Conservation (phyloP, 192 early-diverging fungal species). For the Umbelopsis ramanniana region DNA sequence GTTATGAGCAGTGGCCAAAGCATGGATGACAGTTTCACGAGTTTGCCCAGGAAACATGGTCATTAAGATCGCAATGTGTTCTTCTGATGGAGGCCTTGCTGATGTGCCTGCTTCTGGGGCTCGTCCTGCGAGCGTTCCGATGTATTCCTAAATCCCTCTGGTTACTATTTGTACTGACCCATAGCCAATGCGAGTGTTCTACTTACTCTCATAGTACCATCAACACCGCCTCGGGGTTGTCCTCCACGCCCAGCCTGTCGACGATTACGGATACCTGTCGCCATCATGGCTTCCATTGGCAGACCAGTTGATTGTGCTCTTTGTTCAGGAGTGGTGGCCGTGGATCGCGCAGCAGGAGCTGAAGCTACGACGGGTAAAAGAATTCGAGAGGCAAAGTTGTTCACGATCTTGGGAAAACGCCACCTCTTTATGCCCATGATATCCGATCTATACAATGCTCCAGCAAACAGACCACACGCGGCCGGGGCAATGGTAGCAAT, state of each 20-base stretch:
- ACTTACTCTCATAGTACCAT: constrained; percentile 28
- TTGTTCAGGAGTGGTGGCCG: constrained; percentile 47
- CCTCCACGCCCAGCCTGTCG: constrained; percentile 15
- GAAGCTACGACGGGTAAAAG: constrained; percentile 57
- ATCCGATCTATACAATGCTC: constrained; percentile 57
- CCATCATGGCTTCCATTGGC: constrained; percentile 26
- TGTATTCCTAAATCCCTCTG: constrained; percentile 24
- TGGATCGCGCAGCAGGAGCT: constrained; percentile 44
- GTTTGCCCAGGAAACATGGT: constrained; percentile 62
- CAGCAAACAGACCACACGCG: constrained; percentile 53
- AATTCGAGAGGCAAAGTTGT: constrained; percentile 40
- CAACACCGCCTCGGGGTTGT: constrained; percentile 9
- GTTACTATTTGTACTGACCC: too few species aligned
- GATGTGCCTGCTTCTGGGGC: constrained; percentile 43
- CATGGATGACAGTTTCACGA: constrained; percentile 51
- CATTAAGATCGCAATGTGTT: constrained; percentile 52
- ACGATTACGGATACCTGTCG: constrained; percentile 26
- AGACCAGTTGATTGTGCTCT: constrained; percentile 23
- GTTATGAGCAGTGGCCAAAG: constrained; percentile 59
- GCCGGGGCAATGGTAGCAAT: constrained; percentile 49
- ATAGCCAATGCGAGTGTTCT: too few species aligned
- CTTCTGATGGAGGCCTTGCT: constrained; percentile 44
- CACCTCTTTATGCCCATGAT: constrained; percentile 55
- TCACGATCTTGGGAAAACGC: constrained; percentile 51
- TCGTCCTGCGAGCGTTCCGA: constrained; percentile 46